phyloP scores from a whole-genome alignment of 2,329 filamentous ascomycete genomes.

The Juglanconis sp. region DNA sequence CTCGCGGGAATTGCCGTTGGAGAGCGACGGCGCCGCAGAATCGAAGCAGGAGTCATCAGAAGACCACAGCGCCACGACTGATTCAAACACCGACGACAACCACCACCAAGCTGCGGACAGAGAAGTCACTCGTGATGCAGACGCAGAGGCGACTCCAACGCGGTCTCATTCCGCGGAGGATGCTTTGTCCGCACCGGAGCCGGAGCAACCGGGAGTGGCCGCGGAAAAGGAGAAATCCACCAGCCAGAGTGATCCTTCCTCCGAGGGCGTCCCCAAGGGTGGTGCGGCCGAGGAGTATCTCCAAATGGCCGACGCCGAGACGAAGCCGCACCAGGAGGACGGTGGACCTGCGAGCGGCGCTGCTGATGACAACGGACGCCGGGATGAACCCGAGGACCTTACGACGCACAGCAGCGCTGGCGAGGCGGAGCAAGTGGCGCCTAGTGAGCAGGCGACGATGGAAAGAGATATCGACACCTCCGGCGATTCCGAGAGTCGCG shows the following conservation, averaged over 20 bases:
- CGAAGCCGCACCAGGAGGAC: background rate
- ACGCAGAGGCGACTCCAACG: background rate
- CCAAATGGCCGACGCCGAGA: background rate
- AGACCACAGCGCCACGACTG: background rate
- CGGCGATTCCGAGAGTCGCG: background rate
- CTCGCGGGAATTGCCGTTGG: background rate
- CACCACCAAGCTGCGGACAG: background rate
- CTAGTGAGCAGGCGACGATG: no score
- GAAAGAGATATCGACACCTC: no score
- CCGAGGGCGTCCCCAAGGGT: conserved; percentile 2
- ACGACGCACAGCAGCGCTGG: no score
- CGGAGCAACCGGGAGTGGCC: no score
- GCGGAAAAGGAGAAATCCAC: background rate
- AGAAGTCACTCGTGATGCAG: background rate
- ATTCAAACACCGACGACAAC: background rate
- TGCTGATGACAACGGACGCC: background rate
- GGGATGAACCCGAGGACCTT: no score
- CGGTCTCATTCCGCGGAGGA: background rate
- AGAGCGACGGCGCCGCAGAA: background rate
- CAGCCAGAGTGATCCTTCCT: background rate
- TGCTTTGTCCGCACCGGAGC: background rate
- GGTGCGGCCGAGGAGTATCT: conserved; percentile 12
- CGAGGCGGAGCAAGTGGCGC: no score
- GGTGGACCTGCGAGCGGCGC: background rate
- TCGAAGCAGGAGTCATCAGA: background rate